Base-by-base conservation (phyloP, 371 early-diverging fungal genomes). In the Parasitella parasitica region DNA sequence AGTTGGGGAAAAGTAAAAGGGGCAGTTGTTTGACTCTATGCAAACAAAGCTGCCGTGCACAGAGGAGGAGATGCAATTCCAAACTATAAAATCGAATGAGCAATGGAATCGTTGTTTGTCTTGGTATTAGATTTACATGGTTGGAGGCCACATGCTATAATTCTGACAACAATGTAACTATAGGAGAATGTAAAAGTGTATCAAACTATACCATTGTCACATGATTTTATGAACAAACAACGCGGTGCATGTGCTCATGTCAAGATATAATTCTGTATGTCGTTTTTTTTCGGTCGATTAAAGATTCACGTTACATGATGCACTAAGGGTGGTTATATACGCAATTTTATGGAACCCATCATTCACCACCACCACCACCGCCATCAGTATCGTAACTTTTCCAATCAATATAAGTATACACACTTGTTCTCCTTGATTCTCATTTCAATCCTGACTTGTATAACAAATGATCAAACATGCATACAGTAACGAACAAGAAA, bases 21-120 rank as follows among this genome's bases (percentile, higher is more conserved):
- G 16, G 41, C 16, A 18, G 41, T 41, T 41, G 41, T 41, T 41
- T 41, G 41, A 41, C 9, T 41, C 20, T 6, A 41, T 41, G 41
- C 41, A 51, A 51, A 51, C 51, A 51, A 51, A 51, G 6, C 13
- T 30, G 51, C 51, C 51, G 51, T 51, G 51, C 51, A 51, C 51
- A 51, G 51, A 51, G 51, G 7, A 28, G 28, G 34, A 32, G 32
- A 51, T 51, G 32, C 32, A 51, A 28, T 51, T 27, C 27, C 32
- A 54, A 54, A 54, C 24, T 4, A 9, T 54, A 18, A 53, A 41
- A 35, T 1, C 26, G 36, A 32, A n/a, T n/a, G 24, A 24, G n/a
- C 16, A 20, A n/a, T 22, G 22, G 24, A n/a, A 48, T 26, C 15
- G 15, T 7, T 13, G 48, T 26, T 48, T 2, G 2, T 48, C 24